phyloP scores from a whole-genome alignment of 2,329 filamentous ascomycete species.

The Xylariaceae sp. region DNA sequence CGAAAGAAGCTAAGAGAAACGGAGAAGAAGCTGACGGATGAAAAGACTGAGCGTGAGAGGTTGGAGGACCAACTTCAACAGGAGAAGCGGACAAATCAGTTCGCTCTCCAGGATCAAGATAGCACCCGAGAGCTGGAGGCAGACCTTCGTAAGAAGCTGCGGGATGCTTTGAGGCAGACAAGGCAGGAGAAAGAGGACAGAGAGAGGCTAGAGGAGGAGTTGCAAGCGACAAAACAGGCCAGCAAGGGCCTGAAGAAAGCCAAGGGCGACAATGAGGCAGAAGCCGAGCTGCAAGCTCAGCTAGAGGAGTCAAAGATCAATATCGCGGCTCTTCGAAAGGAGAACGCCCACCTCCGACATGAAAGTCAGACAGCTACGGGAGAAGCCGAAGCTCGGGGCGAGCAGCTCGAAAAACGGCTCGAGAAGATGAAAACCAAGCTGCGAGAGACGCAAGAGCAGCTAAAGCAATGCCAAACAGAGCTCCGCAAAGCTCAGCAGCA shows the following conservation, averaged over 20 bases:
- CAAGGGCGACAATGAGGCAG: slow-evolving; percentile 9
- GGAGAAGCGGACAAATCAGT: slow-evolving; percentile 21
- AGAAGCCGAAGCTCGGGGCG: slow-evolving; percentile 55
- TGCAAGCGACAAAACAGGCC: slow-evolving; percentile 22
- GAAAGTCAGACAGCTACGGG: slow-evolving; percentile 46
- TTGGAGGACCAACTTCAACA: slow-evolving; percentile 26
- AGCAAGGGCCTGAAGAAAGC: slow-evolving; percentile 23
- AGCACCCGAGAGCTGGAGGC: slow-evolving; percentile 23
- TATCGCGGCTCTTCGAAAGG: slow-evolving; percentile 33
- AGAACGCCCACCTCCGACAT: slow-evolving; percentile 37
- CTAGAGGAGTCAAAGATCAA: slow-evolving; percentile 23
- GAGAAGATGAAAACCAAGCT: slow-evolving; percentile 64
- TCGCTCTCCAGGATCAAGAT: slow-evolving; percentile 23
- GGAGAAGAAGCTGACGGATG: slow-evolving; percentile 23
- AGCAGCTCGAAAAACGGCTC: slow-evolving; percentile 62
- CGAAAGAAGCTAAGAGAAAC: slow-evolving; percentile 33
- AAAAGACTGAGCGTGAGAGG: slow-evolving; percentile 24
- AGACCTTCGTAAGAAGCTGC: slow-evolving; percentile 25
- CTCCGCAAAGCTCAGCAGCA: slow-evolving; percentile 31
- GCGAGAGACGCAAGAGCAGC: slow-evolving; percentile 60
- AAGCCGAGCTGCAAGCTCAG: slow-evolving; percentile 22
- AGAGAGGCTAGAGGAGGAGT: slow-evolving; percentile 27
- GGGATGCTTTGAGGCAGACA: slow-evolving; percentile 21
- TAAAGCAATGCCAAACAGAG: slow-evolving; percentile 53
- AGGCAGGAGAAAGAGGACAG: slow-evolving; percentile 23